These are phyloP conservation scores for Yarrowia sp. DNA, from an alignment of 805 yeast species.

Conservation along the genomic window DNA sequence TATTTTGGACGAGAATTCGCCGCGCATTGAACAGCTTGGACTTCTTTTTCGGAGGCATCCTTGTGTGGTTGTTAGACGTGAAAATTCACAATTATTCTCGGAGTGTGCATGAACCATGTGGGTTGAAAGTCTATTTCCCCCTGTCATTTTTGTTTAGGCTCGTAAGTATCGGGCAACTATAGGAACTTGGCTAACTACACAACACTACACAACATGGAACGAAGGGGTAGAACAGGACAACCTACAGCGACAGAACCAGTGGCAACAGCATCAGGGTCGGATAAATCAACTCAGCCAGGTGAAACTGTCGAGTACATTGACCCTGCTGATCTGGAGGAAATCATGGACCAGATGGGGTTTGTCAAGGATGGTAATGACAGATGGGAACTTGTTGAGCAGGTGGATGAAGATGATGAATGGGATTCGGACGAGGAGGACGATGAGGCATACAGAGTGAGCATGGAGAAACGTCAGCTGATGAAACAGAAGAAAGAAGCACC, in stretches of 20 bases:
- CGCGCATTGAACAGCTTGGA: conserved; percentile 31
- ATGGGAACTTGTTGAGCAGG: conserved; percentile 9
- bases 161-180: not conserved
- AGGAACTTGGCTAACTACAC: not conserved
- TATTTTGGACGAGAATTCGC: conserved; percentile 29
- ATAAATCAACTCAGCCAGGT: not conserved
- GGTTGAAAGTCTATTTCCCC: not conserved
- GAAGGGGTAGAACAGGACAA: not conserved
- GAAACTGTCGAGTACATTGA: not conserved
- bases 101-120: not conserved
- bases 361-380: not conserved
- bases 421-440: not conserved
- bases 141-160: not conserved
- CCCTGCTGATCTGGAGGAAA: not conserved
- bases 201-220: not conserved
- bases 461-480: not conserved
- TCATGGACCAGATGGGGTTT: conserved; percentile 23
- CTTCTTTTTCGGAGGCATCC: conserved; percentile 27
- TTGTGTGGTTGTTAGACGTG: not conserved
- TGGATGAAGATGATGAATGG: not conserved
- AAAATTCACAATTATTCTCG: conserved; percentile 1
- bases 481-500: not conserved
- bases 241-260: not conserved
- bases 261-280: not conserved
- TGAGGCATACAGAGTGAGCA: not conserved